Conservation (phyloP, 108 stramenopile species). For the Phaeodactylum tricornutum region DNA sequence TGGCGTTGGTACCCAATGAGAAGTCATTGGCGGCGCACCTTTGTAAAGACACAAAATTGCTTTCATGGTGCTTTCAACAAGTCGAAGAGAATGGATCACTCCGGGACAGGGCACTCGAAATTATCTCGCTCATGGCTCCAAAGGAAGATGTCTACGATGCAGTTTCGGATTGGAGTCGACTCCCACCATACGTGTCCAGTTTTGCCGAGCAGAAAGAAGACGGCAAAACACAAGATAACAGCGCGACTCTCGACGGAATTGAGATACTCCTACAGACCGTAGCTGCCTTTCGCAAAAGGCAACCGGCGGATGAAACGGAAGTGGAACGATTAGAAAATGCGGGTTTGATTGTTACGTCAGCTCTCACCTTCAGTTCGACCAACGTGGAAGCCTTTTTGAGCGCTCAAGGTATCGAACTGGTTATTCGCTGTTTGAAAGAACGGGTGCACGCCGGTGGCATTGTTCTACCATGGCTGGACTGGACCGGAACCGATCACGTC, state of each 20-base stretch:
- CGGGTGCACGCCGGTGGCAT: constrained; percentile 60
- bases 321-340: constrained; percentile 67
- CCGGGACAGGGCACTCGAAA: constrained; percentile 20
- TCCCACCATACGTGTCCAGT: constrained; percentile 8
- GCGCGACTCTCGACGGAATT: constrained; percentile 39
- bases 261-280: constrained; percentile 50
- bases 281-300: constrained; percentile 45
- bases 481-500: constrained; percentile 24
- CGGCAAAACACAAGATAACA: constrained; percentile 1
- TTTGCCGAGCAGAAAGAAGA: constrained; percentile 4
- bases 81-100: constrained; percentile 13
- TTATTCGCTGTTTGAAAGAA: constrained; percentile 63
- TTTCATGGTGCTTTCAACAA: constrained; percentile 53
- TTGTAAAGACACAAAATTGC: constrained; percentile 33
- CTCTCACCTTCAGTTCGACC: constrained; percentile 31
- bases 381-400: constrained; percentile 56
- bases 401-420: constrained; percentile 60
- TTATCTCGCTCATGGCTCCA: constrained; percentile 51
- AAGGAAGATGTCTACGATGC: constrained; percentile 36
- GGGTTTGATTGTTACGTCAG: constrained; percentile 26
- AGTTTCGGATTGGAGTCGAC: constrained; percentile 20
- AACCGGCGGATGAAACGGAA: constrained; percentile 52
- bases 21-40: constrained; percentile 35
- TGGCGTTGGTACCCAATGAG: not conserved
- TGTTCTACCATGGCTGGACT: constrained; percentile 47